phyloP scores from a whole-genome alignment of 352 stramenopile species.

The Albugo candida region DNA sequence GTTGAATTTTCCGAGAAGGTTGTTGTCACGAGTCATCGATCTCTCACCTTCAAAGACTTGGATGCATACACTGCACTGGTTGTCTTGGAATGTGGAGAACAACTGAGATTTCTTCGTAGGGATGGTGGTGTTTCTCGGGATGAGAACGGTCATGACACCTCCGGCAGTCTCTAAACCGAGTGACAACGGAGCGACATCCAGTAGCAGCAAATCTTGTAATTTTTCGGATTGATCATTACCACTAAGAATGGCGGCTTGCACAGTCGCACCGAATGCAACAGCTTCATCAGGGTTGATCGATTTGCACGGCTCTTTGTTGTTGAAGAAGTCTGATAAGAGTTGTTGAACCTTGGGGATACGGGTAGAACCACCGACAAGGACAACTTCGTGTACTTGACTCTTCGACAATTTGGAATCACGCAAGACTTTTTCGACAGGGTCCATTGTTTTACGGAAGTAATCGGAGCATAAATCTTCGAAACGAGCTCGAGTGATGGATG shows the following conservation, averaged over 20 bases:
- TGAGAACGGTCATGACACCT: constrained; percentile 52
- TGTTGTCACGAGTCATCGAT: constrained; percentile 78
- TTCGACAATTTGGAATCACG: constrained; percentile 15
- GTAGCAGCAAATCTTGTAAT: constrained; percentile 38
- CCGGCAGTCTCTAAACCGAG: constrained; percentile 50
- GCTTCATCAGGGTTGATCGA: constrained; percentile 59
- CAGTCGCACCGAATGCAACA: constrained; percentile 30
- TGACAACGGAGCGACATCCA: constrained; percentile 55
- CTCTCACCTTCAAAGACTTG: constrained; percentile 76
- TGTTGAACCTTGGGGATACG: constrained; percentile 37
- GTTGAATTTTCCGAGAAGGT: constrained; percentile 45
- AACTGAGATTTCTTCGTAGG: constrained; percentile 39
- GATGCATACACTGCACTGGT: constrained; percentile 45
- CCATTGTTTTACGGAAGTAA: constrained; percentile 82
- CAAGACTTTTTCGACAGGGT: constrained; percentile 31
- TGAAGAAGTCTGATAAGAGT: constrained; percentile 33
- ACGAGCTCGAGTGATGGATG: constrained; percentile 75
- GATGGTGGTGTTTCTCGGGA: constrained; percentile 43
- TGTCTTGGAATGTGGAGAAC: constrained; percentile 54
- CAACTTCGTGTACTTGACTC: constrained; percentile 15
- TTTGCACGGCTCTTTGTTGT: constrained; percentile 28
- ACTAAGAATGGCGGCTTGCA: constrained; percentile 19
- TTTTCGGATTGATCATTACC: constrained; percentile 25
- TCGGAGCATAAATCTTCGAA: constrained; percentile 83
- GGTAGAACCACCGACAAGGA: constrained; percentile 20